Conservation (phyloP, 208 protist species). For the Angomonas deanei region DNA sequence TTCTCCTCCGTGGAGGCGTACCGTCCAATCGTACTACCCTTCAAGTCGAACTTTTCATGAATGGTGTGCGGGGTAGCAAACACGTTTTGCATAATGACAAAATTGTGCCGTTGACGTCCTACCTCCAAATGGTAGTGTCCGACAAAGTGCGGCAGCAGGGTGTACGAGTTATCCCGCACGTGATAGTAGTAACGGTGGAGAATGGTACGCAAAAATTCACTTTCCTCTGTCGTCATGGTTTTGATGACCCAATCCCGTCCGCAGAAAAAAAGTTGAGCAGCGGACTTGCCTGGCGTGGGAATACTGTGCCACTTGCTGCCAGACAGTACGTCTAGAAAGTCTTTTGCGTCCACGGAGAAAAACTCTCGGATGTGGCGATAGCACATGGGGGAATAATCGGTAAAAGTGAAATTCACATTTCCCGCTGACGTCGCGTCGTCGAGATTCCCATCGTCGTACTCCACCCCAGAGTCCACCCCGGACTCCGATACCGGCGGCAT, state of each 20-base stretch:
- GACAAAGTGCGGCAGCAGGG: conserved; percentile 88
- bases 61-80: conserved; percentile 89
- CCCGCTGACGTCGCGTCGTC: conserved; percentile 28
- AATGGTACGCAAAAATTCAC: conserved; percentile 80
- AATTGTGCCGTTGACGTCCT: conserved; percentile 56
- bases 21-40: conserved; percentile 90
- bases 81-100: conserved; percentile 94
- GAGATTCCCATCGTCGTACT: conserved; percentile 35
- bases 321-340: conserved; percentile 69
- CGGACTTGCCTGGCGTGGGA: conserved; percentile 85
- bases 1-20: conserved; percentile 78
- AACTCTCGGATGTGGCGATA: conserved; percentile 88
- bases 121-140: conserved; percentile 79
- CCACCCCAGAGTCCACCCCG: background rate
- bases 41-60: conserved; percentile 92
- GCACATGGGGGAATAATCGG: conserved; percentile 90
- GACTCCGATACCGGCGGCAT: too few species aligned
- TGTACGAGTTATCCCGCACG: conserved; percentile 84
- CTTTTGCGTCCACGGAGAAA: conserved; percentile 64
- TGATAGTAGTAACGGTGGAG: conserved; percentile 91
- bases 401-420: conserved; percentile 63
- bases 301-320: conserved; percentile 83
- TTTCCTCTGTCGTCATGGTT: conserved; percentile 89
- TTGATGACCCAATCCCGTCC: conserved; percentile 91
- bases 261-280: conserved; percentile 89